These are phyloP conservation scores for Westerdykella sp. DNA, from an alignment of 2,329 filamentous ascomycete species.

Conservation along the genomic window DNA sequence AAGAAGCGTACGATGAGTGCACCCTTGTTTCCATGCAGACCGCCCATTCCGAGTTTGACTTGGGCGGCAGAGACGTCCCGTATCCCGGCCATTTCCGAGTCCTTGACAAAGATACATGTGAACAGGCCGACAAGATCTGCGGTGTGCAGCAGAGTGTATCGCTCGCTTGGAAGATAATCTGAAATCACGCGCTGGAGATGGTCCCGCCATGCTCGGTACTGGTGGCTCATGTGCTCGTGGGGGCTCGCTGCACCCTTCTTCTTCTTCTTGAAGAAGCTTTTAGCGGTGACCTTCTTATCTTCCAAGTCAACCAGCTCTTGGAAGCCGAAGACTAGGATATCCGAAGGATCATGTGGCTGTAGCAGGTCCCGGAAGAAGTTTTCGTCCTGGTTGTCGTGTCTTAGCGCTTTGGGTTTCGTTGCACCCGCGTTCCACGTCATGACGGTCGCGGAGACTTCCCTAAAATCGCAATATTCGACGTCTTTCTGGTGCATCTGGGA, in stretches of 20 bases:
- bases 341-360: constrained; percentile 68
- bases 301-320: constrained; percentile 98
- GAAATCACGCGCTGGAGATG: constrained; percentile 77
- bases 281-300: constrained; percentile 96
- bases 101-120: constrained; percentile 90
- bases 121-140: constrained; percentile 90
- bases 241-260: constrained; percentile 79
- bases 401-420: constrained; percentile 78
- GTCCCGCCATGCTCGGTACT: constrained; percentile 95
- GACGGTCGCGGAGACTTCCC: constrained; percentile 71
- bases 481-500: constrained; percentile 79
- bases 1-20: constrained; percentile 88
- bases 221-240: constrained; percentile 88
- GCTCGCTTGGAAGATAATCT: constrained; percentile 69
- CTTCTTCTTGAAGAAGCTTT: constrained; percentile 76
- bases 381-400: constrained; percentile 62
- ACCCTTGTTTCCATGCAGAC: constrained; percentile 93
- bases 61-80: constrained; percentile 72
- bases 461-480: constrained; percentile 75
- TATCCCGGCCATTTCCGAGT: constrained; percentile 68
- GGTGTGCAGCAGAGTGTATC: constrained; percentile 83
- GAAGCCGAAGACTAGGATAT: constrained; percentile 92
- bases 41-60: constrained; percentile 94
- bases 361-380: constrained; percentile 77
- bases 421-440: constrained; percentile 98